Base-by-base conservation (phyloP, 2,329 filamentous ascomycete species). In the Golovinomyces cichoracearum region DNA sequence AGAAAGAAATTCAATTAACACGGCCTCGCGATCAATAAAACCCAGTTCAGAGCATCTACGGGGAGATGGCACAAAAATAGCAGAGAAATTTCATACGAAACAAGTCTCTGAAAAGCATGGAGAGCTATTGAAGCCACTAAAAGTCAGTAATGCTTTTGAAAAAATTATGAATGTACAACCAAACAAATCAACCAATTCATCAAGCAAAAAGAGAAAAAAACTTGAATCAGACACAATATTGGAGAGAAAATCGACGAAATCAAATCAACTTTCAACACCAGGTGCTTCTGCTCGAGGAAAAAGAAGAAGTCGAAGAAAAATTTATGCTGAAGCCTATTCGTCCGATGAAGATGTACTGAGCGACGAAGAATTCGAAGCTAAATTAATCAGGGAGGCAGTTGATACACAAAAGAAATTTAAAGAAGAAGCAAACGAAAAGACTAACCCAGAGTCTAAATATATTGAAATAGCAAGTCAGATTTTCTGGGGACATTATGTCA, bases 361-460 rank as follows among this genome's bases (percentile, higher is more conserved):
- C 5, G 88, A 95, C 53, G 73, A 80, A 26, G 79, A 83, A 54
- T 95, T 90, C 58, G 86, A 93, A 61, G 71, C 76, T 0, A 80
- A 80, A 53, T 67, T 93, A 1, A 79, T 81, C 5, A 67, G 76
- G 2, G 74, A 80, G 51, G 63, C 76, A 22, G 64, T 61, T 1
- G 60, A 64, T 0, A 64, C 65, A 10, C 64, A 69, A 0, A 58
- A 62, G 0, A 61, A 64, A 0, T 75, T 79, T 50, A n/a, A n/a
- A n/a, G n/a, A n/a, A n/a, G n/a, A n/a, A n/a, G n/a, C n/a, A n/a
- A n/a, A n/a, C n/a, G n/a, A n/a, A n/a, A n/a, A n/a, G n/a, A n/a
- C n/a, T n/a, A n/a, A n/a, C n/a, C n/a, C n/a, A n/a, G n/a, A n/a
- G n/a, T n/a, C n/a, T n/a, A n/a, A n/a, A n/a, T n/a, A n/a, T n/a